A percentile compares a stretch with the other conserved stretches of the same genome.
Conservation (phyloP, 345 rosid species). For the Cochlearia excelsa region DNA sequence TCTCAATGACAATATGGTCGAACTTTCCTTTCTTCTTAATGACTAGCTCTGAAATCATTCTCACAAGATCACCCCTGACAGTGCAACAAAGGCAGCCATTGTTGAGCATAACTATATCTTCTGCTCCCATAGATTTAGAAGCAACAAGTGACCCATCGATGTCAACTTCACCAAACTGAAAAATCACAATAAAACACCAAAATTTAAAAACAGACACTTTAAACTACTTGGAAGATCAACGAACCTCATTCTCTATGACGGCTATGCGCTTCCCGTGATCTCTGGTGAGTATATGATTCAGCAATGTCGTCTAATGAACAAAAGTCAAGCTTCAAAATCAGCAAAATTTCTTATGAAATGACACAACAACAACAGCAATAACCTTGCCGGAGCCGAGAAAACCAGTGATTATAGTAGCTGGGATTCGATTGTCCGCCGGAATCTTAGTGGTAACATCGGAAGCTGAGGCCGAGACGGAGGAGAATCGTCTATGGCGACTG, state of each 20-base stretch:
- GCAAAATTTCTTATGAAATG: not conserved
- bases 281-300: slow-evolving; percentile 89
- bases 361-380: not conserved
- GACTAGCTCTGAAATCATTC: slow-evolving; percentile 86
- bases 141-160: slow-evolving; percentile 95
- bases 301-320: slow-evolving; percentile 65
- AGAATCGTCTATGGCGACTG: slow-evolving; percentile 42
- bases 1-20: slow-evolving; percentile 91
- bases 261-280: slow-evolving; percentile 96
- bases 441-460: slow-evolving; percentile 64
- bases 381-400: slow-evolving; percentile 97
- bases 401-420: slow-evolving; percentile 94
- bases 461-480: slow-evolving; percentile 53
- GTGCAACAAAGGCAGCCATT: slow-evolving; percentile 98
- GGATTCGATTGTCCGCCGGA: slow-evolving; percentile 79
- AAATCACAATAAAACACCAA: slow-evolving; percentile 13
- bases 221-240: not conserved
- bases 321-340: slow-evolving; percentile 1
- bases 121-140: slow-evolving; percentile 80
- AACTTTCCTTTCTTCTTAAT: slow-evolving; percentile 75
- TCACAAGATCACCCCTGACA: slow-evolving; percentile 94
- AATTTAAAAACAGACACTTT: not conserved
- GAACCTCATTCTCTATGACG: slow-evolving; percentile 93
- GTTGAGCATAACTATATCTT: slow-evolving; percentile 89
- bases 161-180: slow-evolving; percentile 92